Base-by-base conservation (phyloP, 306 rosid species). In the Inga oerstediana region DNA sequence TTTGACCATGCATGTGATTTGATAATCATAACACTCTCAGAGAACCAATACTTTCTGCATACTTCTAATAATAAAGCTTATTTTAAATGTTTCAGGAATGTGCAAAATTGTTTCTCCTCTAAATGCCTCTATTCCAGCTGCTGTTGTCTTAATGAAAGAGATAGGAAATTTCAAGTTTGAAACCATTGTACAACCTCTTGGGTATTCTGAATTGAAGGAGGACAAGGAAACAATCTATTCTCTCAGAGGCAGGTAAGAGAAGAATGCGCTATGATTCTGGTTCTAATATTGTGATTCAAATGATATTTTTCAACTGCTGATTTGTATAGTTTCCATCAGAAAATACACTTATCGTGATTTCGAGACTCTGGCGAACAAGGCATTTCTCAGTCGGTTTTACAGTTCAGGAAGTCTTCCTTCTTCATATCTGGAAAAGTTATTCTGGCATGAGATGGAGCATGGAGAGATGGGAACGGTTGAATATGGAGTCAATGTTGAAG, bases 401-500 rank as follows among this genome's bases (percentile, higher is more conserved):
- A 10, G 79, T 75, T 81, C 62, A 59, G 81, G 41, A 72, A 64
- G 43, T 73, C 48, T 65, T 73, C 80, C 88, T 76, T 75, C 85
- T 82, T 44, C 79, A 13, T 52, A 84, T 72, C 70, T 81, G 82
- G 88, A 84, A 70, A 81, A 81, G 77, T 81, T 59, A 37, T 87
- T 87, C 85, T 84, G 90, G 90, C 69, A n/a, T 43, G 84, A 75
- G 72, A 74, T 87, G 90, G 79, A 5, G 5, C 56, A 17, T 51
- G 82, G 84, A 71, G 59, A 78, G 72, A 81, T 35, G 35, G 75
- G 79, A 49, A 84, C 84, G 2, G 84, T 81, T 51, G 86, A 87
- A 44, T 84, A 87, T 75, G 90, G 88, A 81, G 81, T 87, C 74
- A 84, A 84, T 79, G 37, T 87, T 43, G 86, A 87, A 46, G 86